Conservation (phyloP, 768 basidiomycete species). For the Suillus brevipes region DNA sequence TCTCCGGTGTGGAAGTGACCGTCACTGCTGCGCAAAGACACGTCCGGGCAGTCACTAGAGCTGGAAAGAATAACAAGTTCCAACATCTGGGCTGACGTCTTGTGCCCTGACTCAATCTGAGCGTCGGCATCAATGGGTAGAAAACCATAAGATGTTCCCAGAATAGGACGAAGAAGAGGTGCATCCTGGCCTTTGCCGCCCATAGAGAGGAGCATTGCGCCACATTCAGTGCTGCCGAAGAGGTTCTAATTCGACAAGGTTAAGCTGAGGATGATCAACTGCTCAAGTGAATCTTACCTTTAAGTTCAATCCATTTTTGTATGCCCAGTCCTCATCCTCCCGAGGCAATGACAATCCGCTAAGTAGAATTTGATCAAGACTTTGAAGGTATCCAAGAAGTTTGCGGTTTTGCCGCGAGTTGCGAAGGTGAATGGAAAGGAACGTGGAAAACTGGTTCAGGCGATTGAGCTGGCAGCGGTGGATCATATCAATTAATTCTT, state of each 20-base stretch:
- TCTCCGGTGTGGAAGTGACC: slow-evolving; percentile 82
- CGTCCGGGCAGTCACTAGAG: slow-evolving; percentile 69
- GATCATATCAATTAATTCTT: slow-evolving; percentile 74
- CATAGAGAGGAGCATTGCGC: slow-evolving; percentile 64
- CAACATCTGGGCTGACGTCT: slow-evolving; percentile 54
- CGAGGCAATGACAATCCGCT: slow-evolving; percentile 61
- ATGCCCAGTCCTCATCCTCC: slow-evolving; percentile 75
- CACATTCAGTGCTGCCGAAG: slow-evolving; percentile 82
- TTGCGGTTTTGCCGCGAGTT: slow-evolving; percentile 59
- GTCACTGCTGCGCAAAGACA: slow-evolving; percentile 55
- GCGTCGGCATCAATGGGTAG: slow-evolving; percentile 49
- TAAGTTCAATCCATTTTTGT: slow-evolving; percentile 60
- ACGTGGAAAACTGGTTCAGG: slow-evolving; percentile 72
- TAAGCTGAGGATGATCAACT: slow-evolving; percentile 15
- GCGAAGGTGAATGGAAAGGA: slow-evolving; percentile 64
- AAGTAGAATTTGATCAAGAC: slow-evolving; percentile 64
- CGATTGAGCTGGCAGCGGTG: slow-evolving; percentile 66
- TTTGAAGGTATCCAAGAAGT: slow-evolving; percentile 54
- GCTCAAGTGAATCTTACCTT: slow-evolving; percentile 40
- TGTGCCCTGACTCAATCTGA: slow-evolving; percentile 43
- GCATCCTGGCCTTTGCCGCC: slow-evolving; percentile 54
- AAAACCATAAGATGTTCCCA: slow-evolving; percentile 68
- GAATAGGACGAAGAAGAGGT: slow-evolving; percentile 55
- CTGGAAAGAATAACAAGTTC: slow-evolving; percentile 70
- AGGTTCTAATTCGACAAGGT: slow-evolving; percentile 50